These are phyloP conservation scores for Pistacia vera DNA, from an alignment of 345 rosid genomes.

Conservation along the genomic window DNA sequence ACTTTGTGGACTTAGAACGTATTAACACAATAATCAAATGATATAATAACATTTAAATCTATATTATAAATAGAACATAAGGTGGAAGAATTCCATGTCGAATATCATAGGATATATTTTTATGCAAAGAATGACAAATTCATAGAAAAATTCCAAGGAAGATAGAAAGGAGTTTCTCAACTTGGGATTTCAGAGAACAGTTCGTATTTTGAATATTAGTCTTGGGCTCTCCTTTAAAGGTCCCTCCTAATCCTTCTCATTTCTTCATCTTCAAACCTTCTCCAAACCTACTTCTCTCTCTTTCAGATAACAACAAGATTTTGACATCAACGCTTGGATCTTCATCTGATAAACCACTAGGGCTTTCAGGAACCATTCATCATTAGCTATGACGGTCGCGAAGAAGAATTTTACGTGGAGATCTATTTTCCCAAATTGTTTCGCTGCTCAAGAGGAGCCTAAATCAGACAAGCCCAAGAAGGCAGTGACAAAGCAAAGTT, in stretches of 20 bases:
- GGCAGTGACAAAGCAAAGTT: constrained; percentile 45
- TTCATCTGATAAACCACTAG: background rate
- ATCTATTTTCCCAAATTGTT: constrained; percentile 53
- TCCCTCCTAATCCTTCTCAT: constrained; percentile 16
- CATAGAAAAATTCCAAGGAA: constrained; percentile 16
- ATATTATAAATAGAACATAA: background rate
- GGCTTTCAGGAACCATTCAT: background rate
- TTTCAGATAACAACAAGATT: background rate
- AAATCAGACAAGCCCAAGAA: constrained; percentile 35
- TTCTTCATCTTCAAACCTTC: background rate
- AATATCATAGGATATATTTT: background rate
- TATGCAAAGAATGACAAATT: background rate
- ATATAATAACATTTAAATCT: background rate
- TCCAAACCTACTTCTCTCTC: background rate
- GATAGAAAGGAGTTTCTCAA: constrained; percentile 23
- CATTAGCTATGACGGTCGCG: constrained; percentile 39
- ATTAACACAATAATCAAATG: constrained; percentile 15
- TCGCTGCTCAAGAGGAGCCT: constrained; percentile 29
- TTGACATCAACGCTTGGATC: too few relatives aligned
- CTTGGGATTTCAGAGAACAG: constrained; percentile 23
- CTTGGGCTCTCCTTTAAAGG: background rate
- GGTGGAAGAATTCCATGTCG: background rate
- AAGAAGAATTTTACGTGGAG: constrained; percentile 50
- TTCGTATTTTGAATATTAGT: constrained; percentile 25
- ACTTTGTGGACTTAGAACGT: constrained; percentile 23